A percentile compares a stretch with the other conserved stretches of the same genome.
phyloP scores from a whole-genome alignment of 2,329 filamentous ascomycete genomes.

The Trichoderma endophyticum region DNA sequence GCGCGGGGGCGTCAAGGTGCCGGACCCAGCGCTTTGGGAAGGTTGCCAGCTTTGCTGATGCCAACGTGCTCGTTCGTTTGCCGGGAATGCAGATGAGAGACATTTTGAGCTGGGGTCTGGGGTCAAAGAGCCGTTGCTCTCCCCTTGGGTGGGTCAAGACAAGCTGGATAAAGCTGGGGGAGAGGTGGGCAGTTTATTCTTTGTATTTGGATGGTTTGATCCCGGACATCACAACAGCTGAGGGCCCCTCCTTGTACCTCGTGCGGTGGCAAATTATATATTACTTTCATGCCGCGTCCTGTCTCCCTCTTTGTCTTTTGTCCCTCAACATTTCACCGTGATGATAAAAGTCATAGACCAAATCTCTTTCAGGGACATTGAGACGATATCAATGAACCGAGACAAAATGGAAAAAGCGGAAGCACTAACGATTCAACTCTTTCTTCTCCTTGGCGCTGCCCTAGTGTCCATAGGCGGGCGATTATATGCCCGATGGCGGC shows the following conservation, averaged over 20 bases:
- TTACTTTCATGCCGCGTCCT: not conserved
- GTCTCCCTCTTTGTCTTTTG: not conserved
- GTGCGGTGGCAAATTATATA: not conserved
- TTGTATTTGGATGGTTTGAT: slow-evolving; percentile 12
- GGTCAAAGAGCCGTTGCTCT: slow-evolving; percentile 8
- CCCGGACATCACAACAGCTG: slow-evolving; percentile 5
- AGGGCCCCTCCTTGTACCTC: not conserved
- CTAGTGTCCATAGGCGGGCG: not conserved
- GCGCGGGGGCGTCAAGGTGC: not conserved
- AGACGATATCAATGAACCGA: not conserved
- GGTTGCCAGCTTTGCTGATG: not conserved
- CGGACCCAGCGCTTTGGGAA: not conserved
- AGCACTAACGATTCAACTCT: not conserved
- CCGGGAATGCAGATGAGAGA: slow-evolving; percentile 1
- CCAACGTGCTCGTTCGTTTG: not conserved
- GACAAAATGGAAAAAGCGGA: not conserved
- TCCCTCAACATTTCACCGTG: not conserved
- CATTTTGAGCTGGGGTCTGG: slow-evolving; percentile 9
- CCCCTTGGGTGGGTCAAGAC: slow-evolving; percentile 1
- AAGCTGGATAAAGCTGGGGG: slow-evolving; percentile 1
- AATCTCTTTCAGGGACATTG: not conserved
- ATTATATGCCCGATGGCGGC: not conserved
- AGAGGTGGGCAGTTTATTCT: not conserved
- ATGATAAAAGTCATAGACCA: not conserved
- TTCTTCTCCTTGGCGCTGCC: not conserved